phyloP scores from a whole-genome alignment of 805 yeast genomes.

The Saturnispora besseyi region DNA sequence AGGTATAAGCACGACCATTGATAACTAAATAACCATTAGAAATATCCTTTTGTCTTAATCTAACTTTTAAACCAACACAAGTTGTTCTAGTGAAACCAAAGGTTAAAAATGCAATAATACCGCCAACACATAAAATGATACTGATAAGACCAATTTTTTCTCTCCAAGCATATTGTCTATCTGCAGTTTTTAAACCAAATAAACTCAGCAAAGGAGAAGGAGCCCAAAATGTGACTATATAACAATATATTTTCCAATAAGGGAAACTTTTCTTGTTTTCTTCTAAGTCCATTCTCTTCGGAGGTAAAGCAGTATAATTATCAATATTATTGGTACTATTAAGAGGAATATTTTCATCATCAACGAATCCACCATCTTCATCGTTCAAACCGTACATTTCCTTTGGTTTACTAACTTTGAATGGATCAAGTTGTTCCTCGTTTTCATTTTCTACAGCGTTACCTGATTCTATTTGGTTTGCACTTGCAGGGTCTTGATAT shows the following conservation, averaged over 20 bases:
- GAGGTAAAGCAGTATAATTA: slow-evolving; percentile 16
- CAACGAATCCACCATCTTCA: slow-evolving; percentile 25
- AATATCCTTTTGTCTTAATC: slow-evolving; percentile 56
- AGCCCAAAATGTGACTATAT: slow-evolving; percentile 82
- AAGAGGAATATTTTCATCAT: slow-evolving; percentile 24
- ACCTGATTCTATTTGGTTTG: neutral
- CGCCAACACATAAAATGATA: slow-evolving; percentile 63
- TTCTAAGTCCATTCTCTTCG: slow-evolving; percentile 18
- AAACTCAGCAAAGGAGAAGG: slow-evolving; percentile 63
- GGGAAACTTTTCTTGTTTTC: slow-evolving; percentile 20
- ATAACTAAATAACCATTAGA: slow-evolving; percentile 55
- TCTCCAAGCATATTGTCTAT: slow-evolving; percentile 93
- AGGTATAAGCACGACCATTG: slow-evolving; percentile 73
- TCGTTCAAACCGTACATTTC: slow-evolving; percentile 46
- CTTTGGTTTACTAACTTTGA: slow-evolving; percentile 2
- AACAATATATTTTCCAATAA: slow-evolving; percentile 79
- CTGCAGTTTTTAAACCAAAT: slow-evolving; percentile 71
- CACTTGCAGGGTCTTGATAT: no score
- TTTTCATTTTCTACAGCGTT: neutral
- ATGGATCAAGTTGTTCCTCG: slow-evolving; percentile 3
- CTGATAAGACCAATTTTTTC: slow-evolving; percentile 85
- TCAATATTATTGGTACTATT: slow-evolving; percentile 7
- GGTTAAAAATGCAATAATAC: slow-evolving; percentile 74
- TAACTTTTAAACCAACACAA: slow-evolving; percentile 40
- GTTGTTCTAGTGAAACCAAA: slow-evolving; percentile 86